phyloP scores from a whole-genome alignment of 306 rosid genomes.

The Hylodesmum podocarpum region DNA sequence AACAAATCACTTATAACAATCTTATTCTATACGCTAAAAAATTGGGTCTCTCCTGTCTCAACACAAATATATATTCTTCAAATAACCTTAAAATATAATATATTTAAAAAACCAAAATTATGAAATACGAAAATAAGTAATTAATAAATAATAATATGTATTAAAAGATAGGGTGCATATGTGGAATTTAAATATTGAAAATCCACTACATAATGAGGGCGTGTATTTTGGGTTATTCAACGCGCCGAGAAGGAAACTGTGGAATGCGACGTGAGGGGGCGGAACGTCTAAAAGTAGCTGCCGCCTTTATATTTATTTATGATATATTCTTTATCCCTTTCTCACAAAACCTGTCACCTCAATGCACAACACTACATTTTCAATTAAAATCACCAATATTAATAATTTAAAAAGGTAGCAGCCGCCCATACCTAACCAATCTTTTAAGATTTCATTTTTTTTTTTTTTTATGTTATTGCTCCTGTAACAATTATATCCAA shows the following conservation, averaged over 20 bases:
- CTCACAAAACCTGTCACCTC: constrained; percentile 39
- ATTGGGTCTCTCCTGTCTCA: not conserved
- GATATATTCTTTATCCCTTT: not conserved
- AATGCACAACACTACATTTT: constrained; percentile 10
- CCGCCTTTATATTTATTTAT: not conserved
- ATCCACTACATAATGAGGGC: not conserved
- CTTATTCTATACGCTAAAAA: not conserved
- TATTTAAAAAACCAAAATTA: too few species aligned
- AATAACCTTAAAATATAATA: too few species aligned
- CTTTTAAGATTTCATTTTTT: not conserved
- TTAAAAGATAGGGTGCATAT: not conserved
- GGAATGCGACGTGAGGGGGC: not conserved
- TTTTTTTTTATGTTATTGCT: too few species aligned
- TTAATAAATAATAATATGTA: too few species aligned
- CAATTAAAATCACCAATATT: not conserved
- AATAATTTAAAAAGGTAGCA: not conserved
- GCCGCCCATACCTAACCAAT: constrained; percentile 45
- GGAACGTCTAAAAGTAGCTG: not conserved
- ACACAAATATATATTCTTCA: too few species aligned
- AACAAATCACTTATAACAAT: not conserved
- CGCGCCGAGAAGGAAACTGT: not conserved
- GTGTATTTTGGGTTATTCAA: not conserved
- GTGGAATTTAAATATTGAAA: not conserved
- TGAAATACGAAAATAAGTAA: too few species aligned
- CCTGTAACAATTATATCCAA: not conserved